Evolutionary conservation across 495 filamentous ascomycete genomes (phyloP).

Genomic region (Daldinia caldariorum): DNA sequence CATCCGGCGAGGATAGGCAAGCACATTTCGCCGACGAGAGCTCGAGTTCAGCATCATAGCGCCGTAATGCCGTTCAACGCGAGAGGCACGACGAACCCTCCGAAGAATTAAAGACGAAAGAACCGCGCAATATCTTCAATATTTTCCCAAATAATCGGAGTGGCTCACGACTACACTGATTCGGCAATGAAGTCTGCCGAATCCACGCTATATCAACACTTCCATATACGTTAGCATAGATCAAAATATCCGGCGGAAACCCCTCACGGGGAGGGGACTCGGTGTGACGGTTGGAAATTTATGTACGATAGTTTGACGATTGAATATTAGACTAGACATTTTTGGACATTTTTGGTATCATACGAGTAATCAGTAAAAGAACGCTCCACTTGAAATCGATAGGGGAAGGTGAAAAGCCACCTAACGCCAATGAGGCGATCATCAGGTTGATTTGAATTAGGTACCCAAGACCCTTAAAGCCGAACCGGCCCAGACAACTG

Average conservation of each 20-base stretch:
- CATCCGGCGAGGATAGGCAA: background rate
- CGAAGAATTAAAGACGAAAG: background rate
- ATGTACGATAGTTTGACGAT: background rate
- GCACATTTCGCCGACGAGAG: background rate
- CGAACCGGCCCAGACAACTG: background rate
- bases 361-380: background rate
- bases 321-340: too few relatives aligned
- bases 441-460: background rate
- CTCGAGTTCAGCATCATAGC: background rate
- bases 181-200: background rate
- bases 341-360: too few relatives aligned
- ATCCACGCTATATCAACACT: too few relatives aligned
- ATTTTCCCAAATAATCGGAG: too few relatives aligned
- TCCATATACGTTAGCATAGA: too few relatives aligned
- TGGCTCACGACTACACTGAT: background rate
- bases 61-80: background rate
- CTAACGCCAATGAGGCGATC: background rate
- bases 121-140: background rate
- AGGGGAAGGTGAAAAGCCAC: background rate
- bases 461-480: background rate
- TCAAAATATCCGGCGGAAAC: too few relatives aligned
- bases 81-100: background rate
- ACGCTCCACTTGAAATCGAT: slow-evolving; percentile 2
- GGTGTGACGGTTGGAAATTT: background rate
- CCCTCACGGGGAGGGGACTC: background rate